Evolutionary conservation across 441 rosid species (phyloP).

Genomic region (Melastoma candidum): DNA sequence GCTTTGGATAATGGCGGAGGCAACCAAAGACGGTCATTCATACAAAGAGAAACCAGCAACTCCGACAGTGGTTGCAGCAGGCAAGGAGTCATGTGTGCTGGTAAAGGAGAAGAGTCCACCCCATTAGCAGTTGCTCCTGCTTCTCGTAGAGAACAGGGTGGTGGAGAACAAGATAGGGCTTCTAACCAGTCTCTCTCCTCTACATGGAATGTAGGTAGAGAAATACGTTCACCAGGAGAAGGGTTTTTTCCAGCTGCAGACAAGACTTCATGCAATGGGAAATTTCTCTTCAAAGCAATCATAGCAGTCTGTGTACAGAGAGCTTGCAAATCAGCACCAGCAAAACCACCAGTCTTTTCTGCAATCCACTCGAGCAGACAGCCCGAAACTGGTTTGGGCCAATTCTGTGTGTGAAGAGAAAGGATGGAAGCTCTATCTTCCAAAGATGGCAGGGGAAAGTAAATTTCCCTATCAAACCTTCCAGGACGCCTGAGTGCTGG

Average conservation of each 20-base stretch:
- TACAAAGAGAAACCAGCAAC: slow-evolving; percentile 67
- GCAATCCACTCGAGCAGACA: slow-evolving; percentile 84
- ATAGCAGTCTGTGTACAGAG: slow-evolving; percentile 95
- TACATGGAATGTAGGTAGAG: slow-evolving; percentile 72
- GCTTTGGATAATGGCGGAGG: slow-evolving; percentile 73
- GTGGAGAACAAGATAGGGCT: slow-evolving; percentile 82
- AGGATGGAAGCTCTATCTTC: slow-evolving; percentile 89
- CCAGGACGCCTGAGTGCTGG: slow-evolving; percentile 99
- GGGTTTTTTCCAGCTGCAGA: slow-evolving; percentile 58
- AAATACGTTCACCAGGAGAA: slow-evolving; percentile 41
- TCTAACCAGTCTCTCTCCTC: slow-evolving; percentile 98
- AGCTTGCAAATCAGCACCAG: slow-evolving; percentile 98
- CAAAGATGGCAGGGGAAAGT: slow-evolving; percentile 86
- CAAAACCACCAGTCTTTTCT: slow-evolving; percentile 81
- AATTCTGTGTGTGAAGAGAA: slow-evolving; percentile 79
- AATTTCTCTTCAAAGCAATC: slow-evolving; percentile 85
- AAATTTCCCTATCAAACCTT: slow-evolving; percentile 92
- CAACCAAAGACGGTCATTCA: slow-evolving; percentile 70
- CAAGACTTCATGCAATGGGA: slow-evolving; percentile 78
- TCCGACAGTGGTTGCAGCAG: slow-evolving; percentile 54
- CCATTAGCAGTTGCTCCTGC: slow-evolving; percentile 90
- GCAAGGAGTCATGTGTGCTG: slow-evolving; percentile 69
- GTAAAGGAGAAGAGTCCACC: slow-evolving; percentile 73
- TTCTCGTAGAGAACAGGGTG: slow-evolving; percentile 94
- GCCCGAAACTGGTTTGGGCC: slow-evolving; percentile 94